Evolutionary conservation across 257 asterid species (phyloP).

Genomic region (Plantago major): DNA sequence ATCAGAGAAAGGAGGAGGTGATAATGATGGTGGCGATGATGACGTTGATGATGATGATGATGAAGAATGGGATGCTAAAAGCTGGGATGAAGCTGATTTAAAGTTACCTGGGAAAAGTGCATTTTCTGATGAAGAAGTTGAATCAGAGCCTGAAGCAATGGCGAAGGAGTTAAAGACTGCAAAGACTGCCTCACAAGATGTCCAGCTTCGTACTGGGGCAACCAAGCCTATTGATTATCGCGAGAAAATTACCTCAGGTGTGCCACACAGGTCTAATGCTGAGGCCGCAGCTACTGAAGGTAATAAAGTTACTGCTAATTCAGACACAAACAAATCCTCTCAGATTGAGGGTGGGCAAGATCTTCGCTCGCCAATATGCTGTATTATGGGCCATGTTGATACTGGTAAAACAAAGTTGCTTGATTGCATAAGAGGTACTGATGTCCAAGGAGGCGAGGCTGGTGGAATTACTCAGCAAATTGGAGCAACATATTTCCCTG

Average conservation of each 20-base stretch:
- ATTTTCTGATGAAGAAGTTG: constrained; percentile 80
- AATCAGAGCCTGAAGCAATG: constrained; percentile 60
- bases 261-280: constrained; percentile 25
- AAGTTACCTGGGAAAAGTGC: constrained; percentile 76
- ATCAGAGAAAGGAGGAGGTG: constrained; percentile 31
- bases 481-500: constrained; percentile 98
- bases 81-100: constrained; percentile 93
- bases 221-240: constrained; percentile 27
- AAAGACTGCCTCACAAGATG: constrained; percentile 29
- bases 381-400: constrained; percentile 99
- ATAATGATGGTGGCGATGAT: constrained; percentile 26
- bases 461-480: constrained; percentile 99
- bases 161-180: constrained; percentile 52
- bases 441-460: constrained; percentile 99
- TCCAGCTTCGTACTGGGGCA: constrained; percentile 31
- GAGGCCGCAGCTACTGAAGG: constrained; percentile 32
- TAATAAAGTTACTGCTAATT: constrained; percentile 20
- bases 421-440: constrained; percentile 94
- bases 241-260: constrained; percentile 24
- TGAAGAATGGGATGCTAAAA: constrained; percentile 95
- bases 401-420: constrained; percentile 96
- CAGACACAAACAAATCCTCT: constrained; percentile 24
- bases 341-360: constrained; percentile 36
- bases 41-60: constrained; percentile 35
- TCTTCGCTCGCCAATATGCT: constrained; percentile 93